These are phyloP conservation scores for Alternaria tenuissima DNA, from an alignment of 2,329 filamentous ascomycete species.

Conservation along the genomic window DNA sequence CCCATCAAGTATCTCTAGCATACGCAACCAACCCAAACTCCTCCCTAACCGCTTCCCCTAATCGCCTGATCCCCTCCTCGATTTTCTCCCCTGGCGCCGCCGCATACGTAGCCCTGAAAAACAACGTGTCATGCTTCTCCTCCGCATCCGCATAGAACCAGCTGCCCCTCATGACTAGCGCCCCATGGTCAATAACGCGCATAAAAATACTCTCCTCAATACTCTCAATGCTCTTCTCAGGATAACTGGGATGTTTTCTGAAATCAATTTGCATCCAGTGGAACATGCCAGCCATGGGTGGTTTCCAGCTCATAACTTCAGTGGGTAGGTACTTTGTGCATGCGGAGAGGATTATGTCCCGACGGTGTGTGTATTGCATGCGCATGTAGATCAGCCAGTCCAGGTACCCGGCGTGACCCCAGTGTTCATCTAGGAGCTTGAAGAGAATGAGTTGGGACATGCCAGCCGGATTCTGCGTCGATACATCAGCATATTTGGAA, in stretches of 20 bases:
- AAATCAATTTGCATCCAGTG: constrained; percentile 79
- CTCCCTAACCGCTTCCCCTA: constrained; percentile 76
- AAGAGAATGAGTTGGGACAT: constrained; percentile 84
- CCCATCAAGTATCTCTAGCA: constrained; percentile 7
- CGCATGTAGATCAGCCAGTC: constrained; percentile 87
- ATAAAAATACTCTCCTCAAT: constrained; percentile 91
- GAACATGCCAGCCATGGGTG: constrained; percentile 93
- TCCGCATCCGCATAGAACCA: constrained; percentile 87
- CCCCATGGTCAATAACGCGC: constrained; percentile 75
- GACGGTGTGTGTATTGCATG: constrained; percentile 78
- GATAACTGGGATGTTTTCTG: constrained; percentile 68
- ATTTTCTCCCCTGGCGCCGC: constrained; percentile 69
- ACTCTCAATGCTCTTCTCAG: constrained; percentile 60
- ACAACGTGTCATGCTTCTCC: constrained; percentile 69
- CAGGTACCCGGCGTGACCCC: constrained; percentile 91
- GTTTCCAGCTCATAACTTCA: constrained; percentile 79
- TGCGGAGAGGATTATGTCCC: constrained; percentile 78
- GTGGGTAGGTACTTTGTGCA: constrained; percentile 80
- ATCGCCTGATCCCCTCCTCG: constrained; percentile 63
- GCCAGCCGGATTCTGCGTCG: constrained; percentile 84
- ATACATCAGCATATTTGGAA: constrained; percentile 81
- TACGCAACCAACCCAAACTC: constrained; percentile 60
- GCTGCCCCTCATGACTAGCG: constrained; percentile 82
- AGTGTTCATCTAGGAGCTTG: constrained; percentile 90
- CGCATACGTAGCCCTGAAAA: constrained; percentile 90